Base-by-base conservation (phyloP, 2,329 filamentous ascomycete species). In the Hymenoscyphus linearis region DNA sequence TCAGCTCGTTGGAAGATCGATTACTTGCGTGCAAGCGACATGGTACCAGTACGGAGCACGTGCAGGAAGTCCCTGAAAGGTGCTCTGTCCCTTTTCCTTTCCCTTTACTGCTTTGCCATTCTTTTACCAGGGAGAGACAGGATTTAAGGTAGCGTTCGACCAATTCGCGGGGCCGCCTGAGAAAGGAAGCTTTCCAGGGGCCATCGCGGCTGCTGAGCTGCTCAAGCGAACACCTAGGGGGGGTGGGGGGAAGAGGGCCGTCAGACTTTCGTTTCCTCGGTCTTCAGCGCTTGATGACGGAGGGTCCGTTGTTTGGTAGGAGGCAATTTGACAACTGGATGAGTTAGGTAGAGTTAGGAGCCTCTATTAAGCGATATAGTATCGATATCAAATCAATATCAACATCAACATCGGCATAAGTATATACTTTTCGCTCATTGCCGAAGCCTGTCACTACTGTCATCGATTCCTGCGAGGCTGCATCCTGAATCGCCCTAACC, bases 221-320 rank as follows among this genome's bases (percentile, higher is more conserved):
- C 44, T 50, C 3, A 22, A 50, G 44, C 44, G 12, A 25, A 22
- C 44, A 31, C 31, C 31, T 31, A 5, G 31, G 31, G 27, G 31
- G n/a, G n/a, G n/a, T n/a, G n/a, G n/a, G n/a, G n/a, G n/a, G n/a
- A n/a, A n/a, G n/a, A n/a, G n/a, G 31, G 31, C 31, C 10, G 31
- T 31, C 31, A 31, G 31, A 31, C 31, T 31, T 31, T 31, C 31
- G 6, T 44, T 50, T 50, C 44, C 44, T 50, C 44, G 44, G 44
- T 50, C 44, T 50, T 50, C 44, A 50, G 44, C 44, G 44, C 18
- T 50, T 9, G 44, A 26, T 9, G 44, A 55, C 54, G 54, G 54
- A 35, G 27, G 31, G 31, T 57, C 55, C 55, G 55, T n/a, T n/a
- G n/a, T n/a, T n/a, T 57, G 44, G 35, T 36, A 50, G 44, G 22